Evolutionary conservation across 495 filamentous ascomycete species (phyloP).

Genomic region (Xylaria intraflava): DNA sequence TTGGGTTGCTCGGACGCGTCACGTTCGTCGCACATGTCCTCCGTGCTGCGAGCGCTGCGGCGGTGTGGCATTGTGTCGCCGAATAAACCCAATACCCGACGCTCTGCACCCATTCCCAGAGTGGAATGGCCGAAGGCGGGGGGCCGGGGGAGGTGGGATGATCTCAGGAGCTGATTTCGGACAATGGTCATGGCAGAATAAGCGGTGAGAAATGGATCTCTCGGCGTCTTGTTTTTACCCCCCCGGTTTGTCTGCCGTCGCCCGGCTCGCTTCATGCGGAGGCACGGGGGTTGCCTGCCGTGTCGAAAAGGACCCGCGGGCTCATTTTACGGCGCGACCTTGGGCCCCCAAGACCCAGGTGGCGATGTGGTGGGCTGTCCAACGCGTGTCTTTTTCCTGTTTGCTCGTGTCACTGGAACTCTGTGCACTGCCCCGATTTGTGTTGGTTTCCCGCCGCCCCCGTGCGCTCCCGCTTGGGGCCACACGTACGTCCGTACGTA

Average conservation of each 20-base stretch:
- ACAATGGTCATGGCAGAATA: constrained; percentile 6
- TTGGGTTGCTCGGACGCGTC: not conserved
- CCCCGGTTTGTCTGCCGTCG: not conserved
- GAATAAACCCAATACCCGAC: not conserved
- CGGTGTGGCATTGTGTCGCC: not conserved
- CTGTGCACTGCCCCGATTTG: not conserved
- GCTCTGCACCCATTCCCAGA: not conserved
- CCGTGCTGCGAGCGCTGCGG: not conserved
- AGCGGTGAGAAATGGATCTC: constrained; percentile 3
- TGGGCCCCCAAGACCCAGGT: too few relatives aligned
- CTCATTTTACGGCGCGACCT: not conserved
- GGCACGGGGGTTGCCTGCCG: too few relatives aligned
- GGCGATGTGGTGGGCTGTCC: too few relatives aligned
- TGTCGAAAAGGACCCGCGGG: not conserved
- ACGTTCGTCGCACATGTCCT: not conserved
- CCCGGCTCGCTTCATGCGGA: not conserved
- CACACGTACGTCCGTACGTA: not conserved
- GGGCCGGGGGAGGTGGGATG: not conserved
- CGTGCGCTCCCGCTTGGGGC: not conserved
- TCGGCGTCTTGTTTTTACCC: not conserved
- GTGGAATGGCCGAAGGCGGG: not conserved
- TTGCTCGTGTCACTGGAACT: not conserved
- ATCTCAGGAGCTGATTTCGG: not conserved
- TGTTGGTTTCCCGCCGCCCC: not conserved
- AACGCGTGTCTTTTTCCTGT: too few relatives aligned